Conservation (phyloP, 208 protist species). For the Leptomonas pyrrhocoris region DNA sequence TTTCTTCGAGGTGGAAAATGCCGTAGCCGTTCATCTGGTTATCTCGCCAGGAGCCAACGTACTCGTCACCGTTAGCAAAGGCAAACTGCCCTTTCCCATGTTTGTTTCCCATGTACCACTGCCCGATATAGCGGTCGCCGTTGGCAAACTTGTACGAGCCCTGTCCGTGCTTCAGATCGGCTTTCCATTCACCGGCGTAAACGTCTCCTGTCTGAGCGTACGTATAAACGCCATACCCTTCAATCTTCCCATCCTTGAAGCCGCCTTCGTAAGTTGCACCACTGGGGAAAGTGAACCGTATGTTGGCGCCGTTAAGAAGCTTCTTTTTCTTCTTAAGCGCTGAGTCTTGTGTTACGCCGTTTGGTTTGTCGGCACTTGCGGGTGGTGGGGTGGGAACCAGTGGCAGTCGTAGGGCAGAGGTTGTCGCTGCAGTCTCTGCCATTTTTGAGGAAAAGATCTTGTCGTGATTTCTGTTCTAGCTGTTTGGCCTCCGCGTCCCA, state of each 20-base stretch:
- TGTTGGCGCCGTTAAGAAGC: constrained; percentile 51
- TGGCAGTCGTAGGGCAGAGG: not conserved
- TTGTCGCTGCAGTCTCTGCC: not conserved
- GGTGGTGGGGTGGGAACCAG: not conserved
- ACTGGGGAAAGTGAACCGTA: constrained; percentile 57
- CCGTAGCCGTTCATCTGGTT: constrained; percentile 72
- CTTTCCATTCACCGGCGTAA: constrained; percentile 72
- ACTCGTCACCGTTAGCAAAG: constrained; percentile 67
- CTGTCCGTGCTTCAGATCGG: constrained; percentile 71
- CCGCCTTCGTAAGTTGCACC: constrained; percentile 61
- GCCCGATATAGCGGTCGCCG: constrained; percentile 62
- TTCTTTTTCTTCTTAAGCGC: constrained; percentile 47
- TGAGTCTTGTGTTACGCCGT: not conserved
- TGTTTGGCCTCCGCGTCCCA: not conserved
- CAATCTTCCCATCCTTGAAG: constrained; percentile 58
- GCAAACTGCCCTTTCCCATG: constrained; percentile 58
- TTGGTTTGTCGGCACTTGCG: not conserved
- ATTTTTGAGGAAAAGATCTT: not conserved
- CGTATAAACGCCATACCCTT: constrained; percentile 64
- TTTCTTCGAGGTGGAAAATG: constrained; percentile 46
- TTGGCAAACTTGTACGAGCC: constrained; percentile 67
- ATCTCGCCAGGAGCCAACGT: constrained; percentile 56
- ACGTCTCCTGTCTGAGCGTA: constrained; percentile 54
- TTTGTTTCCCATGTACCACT: constrained; percentile 78
- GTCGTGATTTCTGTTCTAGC: not conserved